Evolutionary conservation across 352 stramenopile genomes (phyloP).

Genomic region (Bremia lactucae): DNA sequence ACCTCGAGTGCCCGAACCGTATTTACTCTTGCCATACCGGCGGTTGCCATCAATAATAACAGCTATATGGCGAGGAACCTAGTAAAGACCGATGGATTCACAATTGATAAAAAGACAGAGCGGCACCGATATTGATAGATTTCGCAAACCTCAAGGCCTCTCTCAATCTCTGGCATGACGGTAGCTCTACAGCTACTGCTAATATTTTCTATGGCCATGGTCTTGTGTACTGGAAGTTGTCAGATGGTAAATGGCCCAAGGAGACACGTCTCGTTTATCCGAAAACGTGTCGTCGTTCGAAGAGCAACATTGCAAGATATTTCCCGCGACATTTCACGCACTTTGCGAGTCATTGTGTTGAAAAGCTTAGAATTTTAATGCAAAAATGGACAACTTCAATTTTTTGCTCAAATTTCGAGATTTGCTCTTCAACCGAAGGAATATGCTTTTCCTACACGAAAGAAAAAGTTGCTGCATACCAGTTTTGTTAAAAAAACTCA

Average conservation of each 20-base stretch:
- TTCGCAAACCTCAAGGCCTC: background rate
- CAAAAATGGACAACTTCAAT: too few species aligned
- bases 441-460: too few species aligned
- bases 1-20: slow-evolving; percentile 68
- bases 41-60: slow-evolving; percentile 97
- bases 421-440: too few species aligned
- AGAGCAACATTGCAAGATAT: too few species aligned
- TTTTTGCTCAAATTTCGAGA: too few species aligned
- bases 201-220: background rate
- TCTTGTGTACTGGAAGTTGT: slow-evolving; percentile 4
- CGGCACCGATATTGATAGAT: background rate
- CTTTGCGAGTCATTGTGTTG: too few species aligned
- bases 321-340: too few species aligned
- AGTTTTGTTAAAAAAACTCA: too few species aligned
- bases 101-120: background rate
- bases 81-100: background rate
- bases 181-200: background rate
- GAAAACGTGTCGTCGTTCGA: background rate
- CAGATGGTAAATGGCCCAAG: slow-evolving; percentile 4
- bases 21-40: slow-evolving; percentile 85
- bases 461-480: too few species aligned
- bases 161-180: background rate
- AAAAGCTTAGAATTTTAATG: too few species aligned
- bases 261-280: background rate
- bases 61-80: slow-evolving; percentile 85